These are phyloP conservation scores for Stephania cephalantha DNA, from an alignment of 164 flowering plant species.

Conservation along the genomic window DNA sequence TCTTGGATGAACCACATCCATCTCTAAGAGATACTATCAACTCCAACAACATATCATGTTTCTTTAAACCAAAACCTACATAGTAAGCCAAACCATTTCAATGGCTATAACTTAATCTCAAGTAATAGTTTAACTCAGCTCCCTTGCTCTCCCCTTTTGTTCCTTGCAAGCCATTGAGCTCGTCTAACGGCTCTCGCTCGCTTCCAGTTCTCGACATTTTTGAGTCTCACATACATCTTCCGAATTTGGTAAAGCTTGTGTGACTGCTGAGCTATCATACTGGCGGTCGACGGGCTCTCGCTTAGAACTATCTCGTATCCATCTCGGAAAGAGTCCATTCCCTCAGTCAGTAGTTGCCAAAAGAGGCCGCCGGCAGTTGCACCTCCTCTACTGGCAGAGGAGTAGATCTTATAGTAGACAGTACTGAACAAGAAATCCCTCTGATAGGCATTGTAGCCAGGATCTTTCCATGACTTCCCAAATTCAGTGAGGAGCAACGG, in stretches of 20 bases:
- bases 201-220: conserved; percentile 34
- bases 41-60: background rate
- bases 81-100: background rate
- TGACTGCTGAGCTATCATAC: conserved; percentile 46
- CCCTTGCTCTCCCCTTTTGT: conserved; percentile 19
- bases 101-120: background rate
- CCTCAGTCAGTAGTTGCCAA: conserved; percentile 70
- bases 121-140: conserved; percentile 10
- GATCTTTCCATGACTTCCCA: conserved; percentile 52
- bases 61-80: background rate
- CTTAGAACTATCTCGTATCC: conserved; percentile 66
- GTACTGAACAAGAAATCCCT: conserved; percentile 45
- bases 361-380: conserved; percentile 66
- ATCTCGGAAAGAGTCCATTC: conserved; percentile 63
- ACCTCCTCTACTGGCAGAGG: conserved; percentile 65
- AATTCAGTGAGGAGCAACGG: conserved; percentile 69
- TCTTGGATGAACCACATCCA: conserved; percentile 28
- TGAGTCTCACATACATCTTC: conserved; percentile 38
- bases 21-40: conserved; percentile 17
- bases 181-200: conserved; percentile 31
- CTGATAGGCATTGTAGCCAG: conserved; percentile 32
- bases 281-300: conserved; percentile 52
- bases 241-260: conserved; percentile 37
- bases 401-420: conserved; percentile 44
- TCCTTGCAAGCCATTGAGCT: conserved; percentile 24